Base-by-base conservation (phyloP, 2,329 filamentous ascomycete genomes). In the Colletotrichum sojae region DNA sequence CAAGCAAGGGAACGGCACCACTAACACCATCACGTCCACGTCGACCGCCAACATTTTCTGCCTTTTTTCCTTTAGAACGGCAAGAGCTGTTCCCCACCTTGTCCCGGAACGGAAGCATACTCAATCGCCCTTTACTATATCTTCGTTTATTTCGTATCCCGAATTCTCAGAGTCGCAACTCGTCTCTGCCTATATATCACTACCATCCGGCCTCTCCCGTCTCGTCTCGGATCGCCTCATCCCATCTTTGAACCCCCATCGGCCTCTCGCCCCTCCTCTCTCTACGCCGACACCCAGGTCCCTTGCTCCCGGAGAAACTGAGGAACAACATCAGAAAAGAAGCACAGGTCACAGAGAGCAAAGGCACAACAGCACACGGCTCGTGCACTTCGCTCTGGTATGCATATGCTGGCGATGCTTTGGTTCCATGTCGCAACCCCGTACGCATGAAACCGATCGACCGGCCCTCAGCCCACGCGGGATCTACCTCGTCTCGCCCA, bases 361-460 rank as follows among this genome's bases (percentile, higher is more conserved):
- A 31, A 25, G 8, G 16, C 22, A 39, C 10, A 54, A 43, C 20
- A 36, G 20, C 12, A 54, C 12, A 54, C 48, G 27, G 65, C 43
- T 39, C 65, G 60, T 68, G 66, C 65, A 52, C 51, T 20, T 60
- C 45, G 31, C 46, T 18, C 16, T 52, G 46, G 16, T 43, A 27
- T 63, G 64, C 64, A 58, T 67, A 46, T 58, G 53, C 52, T 68
- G 65, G 46, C 49, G 66, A 55, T 65, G 61, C 61, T 69, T 69
- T 45, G 61, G 54, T 54, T 69, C 55, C 66, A 45, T 69, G 53
- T 69, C 31, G 55, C 61, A 59, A 54, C 66, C 66, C 40, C 55
- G 48, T 65, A 66, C 66, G 62, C 49, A 69, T 69, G 66, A 69
- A 69, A 66, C 66, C 61, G 43, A 53, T 51, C 61, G 43, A 51